A percentile compares a stretch with the other conserved stretches of the same genome.
These are phyloP conservation scores for Peziza echinospora DNA, from an alignment of 495 filamentous ascomycete genomes.

Conservation along the genomic window DNA sequence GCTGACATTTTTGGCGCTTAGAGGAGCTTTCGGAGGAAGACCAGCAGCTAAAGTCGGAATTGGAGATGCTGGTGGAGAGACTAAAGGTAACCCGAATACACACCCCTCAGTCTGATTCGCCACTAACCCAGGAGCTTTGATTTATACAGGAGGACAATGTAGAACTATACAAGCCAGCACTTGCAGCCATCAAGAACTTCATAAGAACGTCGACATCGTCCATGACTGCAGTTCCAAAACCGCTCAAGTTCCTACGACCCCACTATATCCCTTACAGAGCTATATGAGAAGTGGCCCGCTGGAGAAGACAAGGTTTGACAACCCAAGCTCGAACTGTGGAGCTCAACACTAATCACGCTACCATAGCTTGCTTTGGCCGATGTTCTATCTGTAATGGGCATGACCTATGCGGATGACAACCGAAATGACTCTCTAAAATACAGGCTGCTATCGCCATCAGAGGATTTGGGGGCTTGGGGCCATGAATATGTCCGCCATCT, in stretches of 20 bases:
- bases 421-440: conserved; percentile 91
- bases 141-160: conserved; percentile 73
- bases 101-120: conserved; percentile 9
- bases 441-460: conserved; percentile 66
- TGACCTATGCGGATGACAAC: conserved; percentile 96
- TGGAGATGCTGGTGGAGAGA: conserved; percentile 94
- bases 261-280: conserved; percentile 67
- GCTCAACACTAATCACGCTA: neutral
- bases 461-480: conserved; percentile 91
- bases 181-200: conserved; percentile 87
- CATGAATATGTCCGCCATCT: conserved; percentile 97
- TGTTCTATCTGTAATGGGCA: conserved; percentile 89
- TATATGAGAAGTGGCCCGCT: conserved; percentile 71
- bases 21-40: conserved; percentile 96
- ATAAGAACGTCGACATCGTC: conserved; percentile 98
- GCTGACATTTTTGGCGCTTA: neutral
- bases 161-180: conserved; percentile 68
- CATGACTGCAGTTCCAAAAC: conserved; percentile 97
- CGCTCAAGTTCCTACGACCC: conserved; percentile 89
- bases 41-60: conserved; percentile 89
- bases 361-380: conserved; percentile 62
- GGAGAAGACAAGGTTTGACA: conserved; percentile 52
- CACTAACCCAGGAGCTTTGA: too few relatives aligned
- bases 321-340: conserved; percentile 3
- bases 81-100: conserved; percentile 79